Percentiles rank a stretch among this genome's conserved stretches.
These are phyloP conservation scores for Nakaseomyces nivariensis DNA, from an alignment of 1,139 yeast genomes.

Conservation along the genomic window DNA sequence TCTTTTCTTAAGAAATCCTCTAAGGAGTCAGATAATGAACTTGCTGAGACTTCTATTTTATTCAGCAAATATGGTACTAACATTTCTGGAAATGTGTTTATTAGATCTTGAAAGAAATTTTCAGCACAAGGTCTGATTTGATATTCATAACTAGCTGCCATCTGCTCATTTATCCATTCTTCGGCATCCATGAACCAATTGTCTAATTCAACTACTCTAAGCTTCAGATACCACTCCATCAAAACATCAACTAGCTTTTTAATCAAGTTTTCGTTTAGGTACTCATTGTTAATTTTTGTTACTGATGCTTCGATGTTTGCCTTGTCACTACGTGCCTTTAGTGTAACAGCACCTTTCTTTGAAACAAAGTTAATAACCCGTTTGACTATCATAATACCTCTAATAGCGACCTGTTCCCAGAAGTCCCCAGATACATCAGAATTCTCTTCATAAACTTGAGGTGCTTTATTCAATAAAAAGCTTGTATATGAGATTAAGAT, in stretches of 20 bases:
- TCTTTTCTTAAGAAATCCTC: conserved; percentile 61
- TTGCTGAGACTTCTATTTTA: conserved; percentile 44
- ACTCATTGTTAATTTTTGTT: conserved; percentile 39
- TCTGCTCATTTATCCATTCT: conserved; percentile 82
- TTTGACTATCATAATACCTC: conserved; percentile 59
- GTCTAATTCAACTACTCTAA: conserved; percentile 68
- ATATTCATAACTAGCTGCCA: conserved; percentile 69
- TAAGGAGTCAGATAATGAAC: conserved; percentile 29
- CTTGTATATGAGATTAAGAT: conserved; percentile 51
- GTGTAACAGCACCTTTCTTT: conserved; percentile 54
- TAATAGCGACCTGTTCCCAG: conserved; percentile 71
- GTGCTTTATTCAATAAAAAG: conserved; percentile 54
- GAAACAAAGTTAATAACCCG: conserved; percentile 51
- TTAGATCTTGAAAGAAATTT: conserved; percentile 67
- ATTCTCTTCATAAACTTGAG: conserved; percentile 41
- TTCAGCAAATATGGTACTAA: conserved; percentile 52
- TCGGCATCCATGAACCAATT: conserved; percentile 82
- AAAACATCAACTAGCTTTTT: conserved; percentile 54
- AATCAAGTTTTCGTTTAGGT: conserved; percentile 50
- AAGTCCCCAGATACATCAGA: conserved; percentile 45
- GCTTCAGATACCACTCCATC: conserved; percentile 60
- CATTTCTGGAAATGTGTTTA: conserved; percentile 52
- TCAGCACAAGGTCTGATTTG: conserved; percentile 86
- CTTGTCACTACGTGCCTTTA: conserved; percentile 52
- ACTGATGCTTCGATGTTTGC: conserved; percentile 54